Evolutionary conservation across 2,329 filamentous ascomycete species (phyloP), one percentile per base, ranked within the genome.

Genomic region (Alternaria consortialis): DNA sequence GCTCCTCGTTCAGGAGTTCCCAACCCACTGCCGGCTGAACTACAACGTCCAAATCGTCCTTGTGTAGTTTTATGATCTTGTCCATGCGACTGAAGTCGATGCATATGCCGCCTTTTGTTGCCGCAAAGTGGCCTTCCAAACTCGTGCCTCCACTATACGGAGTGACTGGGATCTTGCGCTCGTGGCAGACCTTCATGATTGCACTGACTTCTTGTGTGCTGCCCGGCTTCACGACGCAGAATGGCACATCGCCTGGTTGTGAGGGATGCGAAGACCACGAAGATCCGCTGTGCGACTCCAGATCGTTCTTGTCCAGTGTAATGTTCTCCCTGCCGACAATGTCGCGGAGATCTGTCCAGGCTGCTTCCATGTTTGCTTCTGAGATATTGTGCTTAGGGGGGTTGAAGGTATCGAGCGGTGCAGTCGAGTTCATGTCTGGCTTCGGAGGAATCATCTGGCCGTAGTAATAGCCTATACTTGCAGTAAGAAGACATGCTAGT

Each of bases 31-130:
- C 93, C 64, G 87, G 59, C 77, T 90, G 69, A 51, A 84, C 73
- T 74, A 88, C 77, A 73, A 89, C 82, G 80, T 89, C 75, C 75
- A 88, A 58, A 78, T 90, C 62, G 69, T 90, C 88, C 79, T 91
- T 89, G 81, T 97, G 90, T 68, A 97, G 80, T 36, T 84, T 82
- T 34, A 97, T 65, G 53, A 97, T 89, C 75, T 90, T 87, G 80
- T 94, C 87, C 94, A 97, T 97, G 62, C 90, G 86, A 52, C 86
- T 85, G 77, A 97, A 96, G 79, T 97, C 92, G 71, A 97, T 86
- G 70, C 91, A 94, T 32, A 97, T 88, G 20, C 94, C 94, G 58
- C 92, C 91, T 67, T 89, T 84, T 15, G 93, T 97, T 2, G 93
- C 88, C 1, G 92, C 89, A 78, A 91, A 97, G 78, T 97, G 92